phyloP scores from a whole-genome alignment of 176 grass and related monocot species.

The Ampelocalamus luodianensis region DNA sequence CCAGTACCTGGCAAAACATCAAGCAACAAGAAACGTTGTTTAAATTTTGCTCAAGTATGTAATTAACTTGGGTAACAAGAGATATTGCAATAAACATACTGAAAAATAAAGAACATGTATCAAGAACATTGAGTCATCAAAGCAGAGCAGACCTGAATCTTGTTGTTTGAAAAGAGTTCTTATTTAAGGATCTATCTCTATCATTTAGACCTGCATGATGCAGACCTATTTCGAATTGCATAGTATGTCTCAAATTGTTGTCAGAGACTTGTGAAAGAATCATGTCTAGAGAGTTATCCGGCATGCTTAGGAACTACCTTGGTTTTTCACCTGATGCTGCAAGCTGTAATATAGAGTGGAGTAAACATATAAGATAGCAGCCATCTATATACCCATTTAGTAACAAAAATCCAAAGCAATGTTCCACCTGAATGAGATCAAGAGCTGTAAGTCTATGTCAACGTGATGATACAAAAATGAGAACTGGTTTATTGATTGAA shows the following conservation, averaged over 20 bases:
- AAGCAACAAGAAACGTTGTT: slow-evolving; percentile 36
- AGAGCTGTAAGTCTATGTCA: slow-evolving; percentile 96
- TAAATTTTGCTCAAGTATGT: too few species aligned
- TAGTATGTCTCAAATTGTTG: slow-evolving; percentile 89
- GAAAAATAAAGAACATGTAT: too few species aligned
- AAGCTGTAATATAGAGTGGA: slow-evolving; percentile 60
- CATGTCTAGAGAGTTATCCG: slow-evolving; percentile 81
- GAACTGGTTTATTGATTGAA: slow-evolving; percentile 93
- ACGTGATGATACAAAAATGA: slow-evolving; percentile 98
- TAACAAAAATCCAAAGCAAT: slow-evolving; percentile 40
- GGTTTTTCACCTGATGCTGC: slow-evolving; percentile 96
- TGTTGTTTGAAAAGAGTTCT: too few species aligned
- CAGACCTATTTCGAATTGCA: slow-evolving; percentile 95
- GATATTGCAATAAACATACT: too few species aligned
- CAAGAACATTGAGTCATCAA: too few species aligned
- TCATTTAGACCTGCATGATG: slow-evolving; percentile 98
- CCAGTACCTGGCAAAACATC: slow-evolving; percentile 65
- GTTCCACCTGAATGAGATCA: slow-evolving; percentile 93
- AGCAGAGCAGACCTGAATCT: too few species aligned
- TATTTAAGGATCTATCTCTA: slow-evolving; percentile 87
- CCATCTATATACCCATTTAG: slow-evolving; percentile 11
- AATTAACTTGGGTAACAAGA: too few species aligned
- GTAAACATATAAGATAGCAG: slow-evolving; percentile 36
- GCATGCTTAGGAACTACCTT: slow-evolving; percentile 86
- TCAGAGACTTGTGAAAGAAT: slow-evolving; percentile 94